Evolutionary conservation across 345 rosid species (phyloP), one percentile per base, ranked within the genome.

Genomic region (Microthlaspi erraticum): DNA sequence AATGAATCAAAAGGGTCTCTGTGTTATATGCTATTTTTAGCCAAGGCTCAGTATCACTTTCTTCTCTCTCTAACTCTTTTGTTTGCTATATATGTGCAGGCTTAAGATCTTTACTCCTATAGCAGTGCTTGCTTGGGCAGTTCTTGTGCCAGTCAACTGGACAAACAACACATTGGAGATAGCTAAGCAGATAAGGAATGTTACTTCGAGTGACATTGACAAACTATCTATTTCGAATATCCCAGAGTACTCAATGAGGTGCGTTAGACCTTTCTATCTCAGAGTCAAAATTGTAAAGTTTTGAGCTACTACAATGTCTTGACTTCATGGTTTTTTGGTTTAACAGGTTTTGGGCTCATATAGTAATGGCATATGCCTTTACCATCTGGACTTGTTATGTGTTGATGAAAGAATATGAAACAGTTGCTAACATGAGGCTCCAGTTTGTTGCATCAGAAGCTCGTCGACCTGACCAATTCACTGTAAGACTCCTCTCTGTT

Each of bases 351-450:
- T 93, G 97, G 98, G 64, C 85, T 16, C 98, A 93, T 81, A 81
- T 88, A 68, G 84, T 85, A 52, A 84, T 88, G 94, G 92, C 94
- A 13, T 93, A 93, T 81, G 92, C 83, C 71, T 82, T 93, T 65
- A 89, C 97, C 52, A 82, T 89, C 62, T 93, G 99, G 99, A 91
- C 96, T 44, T 87, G 86, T 77, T 91, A 83, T 75, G 89, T 91
- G 70, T 70, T 94, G 80, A 72, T 72, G 58, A 91, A 81, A 81
- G 99, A 94, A 83, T 94, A 94, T 57, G 96, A 81, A 74, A 82
- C 29, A 11, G 78, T 94, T 70, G 90, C 97, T 66, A 71, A 66
- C 31, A 88, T 91, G 99, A 81, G 99, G 67, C 82, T 88, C 81
- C 92, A 85, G 37, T 94, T 94, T 85, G 83, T 94, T 81, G 86